Evolutionary conservation across 495 filamentous ascomycete species (phyloP).

Genomic region (Podospora australis): DNA sequence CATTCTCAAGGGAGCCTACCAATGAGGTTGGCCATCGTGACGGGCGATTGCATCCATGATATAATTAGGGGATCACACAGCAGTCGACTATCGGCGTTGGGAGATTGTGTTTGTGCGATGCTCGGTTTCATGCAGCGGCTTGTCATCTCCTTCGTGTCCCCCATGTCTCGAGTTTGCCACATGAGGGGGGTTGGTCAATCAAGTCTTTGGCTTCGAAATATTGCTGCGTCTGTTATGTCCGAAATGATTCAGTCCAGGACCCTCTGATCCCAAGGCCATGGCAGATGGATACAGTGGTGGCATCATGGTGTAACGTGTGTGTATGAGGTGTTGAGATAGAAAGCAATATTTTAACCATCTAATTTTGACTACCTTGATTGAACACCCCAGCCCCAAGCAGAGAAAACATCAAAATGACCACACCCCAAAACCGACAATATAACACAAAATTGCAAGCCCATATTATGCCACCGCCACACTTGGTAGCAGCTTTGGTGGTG

Average conservation of each 20-base stretch:
- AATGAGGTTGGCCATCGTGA: too few relatives aligned
- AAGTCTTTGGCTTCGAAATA: too few relatives aligned
- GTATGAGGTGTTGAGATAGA: not conserved
- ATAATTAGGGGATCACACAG: slow-evolving; percentile 3
- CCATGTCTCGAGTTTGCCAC: not conserved
- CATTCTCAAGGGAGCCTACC: too few relatives aligned
- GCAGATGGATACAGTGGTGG: not conserved
- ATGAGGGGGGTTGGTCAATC: not conserved
- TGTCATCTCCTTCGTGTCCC: slow-evolving; percentile 15
- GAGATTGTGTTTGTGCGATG: slow-evolving; percentile 6
- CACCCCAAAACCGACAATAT: slow-evolving; percentile 4
- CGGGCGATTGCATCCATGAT: slow-evolving; percentile 13
- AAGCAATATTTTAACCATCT: not conserved
- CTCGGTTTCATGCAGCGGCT: slow-evolving; percentile 8
- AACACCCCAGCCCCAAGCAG: not conserved
- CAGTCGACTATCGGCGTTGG: not conserved
- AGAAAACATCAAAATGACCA: not conserved
- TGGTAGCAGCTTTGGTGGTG: slow-evolving; percentile 12
- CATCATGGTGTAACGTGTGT: not conserved
- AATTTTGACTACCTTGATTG: not conserved
- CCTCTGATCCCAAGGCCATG: not conserved
- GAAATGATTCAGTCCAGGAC: too few relatives aligned
- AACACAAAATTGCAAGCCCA: not conserved
- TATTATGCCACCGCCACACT: slow-evolving; percentile 13
- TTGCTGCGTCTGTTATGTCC: too few relatives aligned